Conservation (phyloP, 148 eudicot genomes). For the Persicaria maculosa region DNA sequence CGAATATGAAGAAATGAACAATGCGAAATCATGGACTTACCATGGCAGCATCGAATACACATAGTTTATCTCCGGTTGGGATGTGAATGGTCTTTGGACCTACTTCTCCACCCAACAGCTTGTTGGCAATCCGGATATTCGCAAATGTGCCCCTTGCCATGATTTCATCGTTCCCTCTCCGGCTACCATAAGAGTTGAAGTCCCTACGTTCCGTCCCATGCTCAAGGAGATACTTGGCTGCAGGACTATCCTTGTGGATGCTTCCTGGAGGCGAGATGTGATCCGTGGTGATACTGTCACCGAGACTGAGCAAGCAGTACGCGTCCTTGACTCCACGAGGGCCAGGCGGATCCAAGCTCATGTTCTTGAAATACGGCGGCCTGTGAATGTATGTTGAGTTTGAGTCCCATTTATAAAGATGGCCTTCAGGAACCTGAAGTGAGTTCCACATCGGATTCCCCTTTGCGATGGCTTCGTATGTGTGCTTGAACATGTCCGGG, state of each 20-base stretch:
- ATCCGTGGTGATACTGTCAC: constrained; percentile 95
- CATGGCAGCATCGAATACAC: constrained; percentile 81
- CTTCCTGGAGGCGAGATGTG: constrained; percentile 97
- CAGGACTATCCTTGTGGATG: constrained; percentile 94
- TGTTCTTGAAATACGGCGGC: constrained; percentile 86
- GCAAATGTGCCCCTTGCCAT: constrained; percentile 99
- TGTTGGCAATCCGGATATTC: constrained; percentile 81
- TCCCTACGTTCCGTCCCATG: constrained; percentile 80
- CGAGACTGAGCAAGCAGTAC: constrained; percentile 78
- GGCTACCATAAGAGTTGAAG: constrained; percentile 94
- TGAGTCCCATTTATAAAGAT: constrained; percentile 77
- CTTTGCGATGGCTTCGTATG: constrained; percentile 77
- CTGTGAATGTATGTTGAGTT: constrained; percentile 83
- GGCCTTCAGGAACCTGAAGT: constrained; percentile 65
- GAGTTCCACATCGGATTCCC: constrained; percentile 93
- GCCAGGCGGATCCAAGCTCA: constrained; percentile 92
- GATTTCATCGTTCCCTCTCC: constrained; percentile 93
- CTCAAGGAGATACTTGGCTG: constrained; percentile 80
- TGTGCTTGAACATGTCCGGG: constrained; percentile 91
- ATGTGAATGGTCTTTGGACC: constrained; percentile 89
- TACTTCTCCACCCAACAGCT: constrained; percentile 79
- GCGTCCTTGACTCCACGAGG: constrained; percentile 89
- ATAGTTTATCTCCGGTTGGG: constrained; percentile 81
- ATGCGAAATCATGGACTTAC: constrained; percentile 27
- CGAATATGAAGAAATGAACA: neutral